phyloP scores from a whole-genome alignment of 495 filamentous ascomycete species.

The Aspergillus sparsus region DNA sequence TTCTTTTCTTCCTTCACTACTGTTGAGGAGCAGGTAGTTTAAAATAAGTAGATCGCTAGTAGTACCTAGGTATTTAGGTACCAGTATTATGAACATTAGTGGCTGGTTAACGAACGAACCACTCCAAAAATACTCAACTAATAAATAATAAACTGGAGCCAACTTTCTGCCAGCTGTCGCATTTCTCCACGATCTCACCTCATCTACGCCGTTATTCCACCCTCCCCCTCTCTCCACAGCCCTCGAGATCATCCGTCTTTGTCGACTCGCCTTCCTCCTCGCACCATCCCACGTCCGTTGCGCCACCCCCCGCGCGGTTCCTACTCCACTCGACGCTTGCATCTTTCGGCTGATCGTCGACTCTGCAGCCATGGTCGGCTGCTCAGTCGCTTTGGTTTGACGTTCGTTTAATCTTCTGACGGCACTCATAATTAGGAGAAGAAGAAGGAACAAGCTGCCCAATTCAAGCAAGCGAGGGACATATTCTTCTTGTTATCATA shows the following conservation, averaged over 20 bases:
- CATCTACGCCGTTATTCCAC: not conserved
- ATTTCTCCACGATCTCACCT: too few species aligned
- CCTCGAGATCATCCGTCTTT: not conserved
- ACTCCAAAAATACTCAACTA: too few species aligned
- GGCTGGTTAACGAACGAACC: too few species aligned
- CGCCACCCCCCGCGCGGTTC: too few species aligned
- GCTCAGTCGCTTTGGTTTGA: conserved; percentile 16
- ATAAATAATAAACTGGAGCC: not conserved
- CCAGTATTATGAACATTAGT: too few species aligned
- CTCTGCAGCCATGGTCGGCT: conserved; percentile 17
- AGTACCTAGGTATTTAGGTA: too few species aligned
- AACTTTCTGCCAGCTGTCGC: not conserved
- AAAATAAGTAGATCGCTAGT: too few species aligned
- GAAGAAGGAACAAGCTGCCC: too few species aligned
- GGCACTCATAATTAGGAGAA: conserved; percentile 4
- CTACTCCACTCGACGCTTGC: not conserved
- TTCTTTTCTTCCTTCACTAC: too few species aligned
- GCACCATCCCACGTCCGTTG: not conserved
- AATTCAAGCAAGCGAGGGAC: too few species aligned
- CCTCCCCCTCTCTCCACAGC: not conserved
- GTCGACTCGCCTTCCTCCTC: not conserved
- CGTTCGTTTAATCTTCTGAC: not conserved
- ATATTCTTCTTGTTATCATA: not conserved
- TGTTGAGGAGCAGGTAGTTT: too few species aligned
- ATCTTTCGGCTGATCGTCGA: conserved; percentile 13